Evolutionary conservation across 2,329 filamentous ascomycete genomes (phyloP).

Genomic region (Cadophora sp.): DNA sequence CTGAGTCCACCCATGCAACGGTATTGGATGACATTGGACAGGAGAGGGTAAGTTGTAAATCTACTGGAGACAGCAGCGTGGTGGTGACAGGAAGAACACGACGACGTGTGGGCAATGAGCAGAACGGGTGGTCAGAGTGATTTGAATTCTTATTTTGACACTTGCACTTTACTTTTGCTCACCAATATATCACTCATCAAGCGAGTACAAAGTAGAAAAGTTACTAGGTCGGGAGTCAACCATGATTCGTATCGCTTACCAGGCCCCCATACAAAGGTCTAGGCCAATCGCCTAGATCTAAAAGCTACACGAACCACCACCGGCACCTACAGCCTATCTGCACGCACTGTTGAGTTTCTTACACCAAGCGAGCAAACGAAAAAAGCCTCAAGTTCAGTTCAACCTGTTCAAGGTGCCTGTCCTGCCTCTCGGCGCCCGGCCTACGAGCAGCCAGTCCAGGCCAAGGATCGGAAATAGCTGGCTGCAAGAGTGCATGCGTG

Average conservation of each 20-base stretch:
- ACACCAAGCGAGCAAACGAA: conserved; percentile 3
- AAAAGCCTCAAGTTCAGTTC: conserved; percentile 18
- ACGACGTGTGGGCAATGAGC: background rate
- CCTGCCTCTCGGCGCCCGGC: background rate
- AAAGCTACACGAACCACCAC: background rate
- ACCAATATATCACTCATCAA: background rate
- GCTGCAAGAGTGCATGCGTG: too few species aligned
- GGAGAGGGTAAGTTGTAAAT: background rate
- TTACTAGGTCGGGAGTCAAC: background rate
- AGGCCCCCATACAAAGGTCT: background rate
- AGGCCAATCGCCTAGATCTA: background rate
- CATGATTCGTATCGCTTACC: background rate
- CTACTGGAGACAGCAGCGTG: background rate
- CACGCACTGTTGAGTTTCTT: background rate
- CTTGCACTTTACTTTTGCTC: background rate
- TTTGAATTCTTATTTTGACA: background rate
- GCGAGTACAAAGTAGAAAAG: background rate
- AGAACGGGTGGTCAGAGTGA: background rate
- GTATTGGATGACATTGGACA: background rate
- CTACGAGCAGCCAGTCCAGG: background rate
- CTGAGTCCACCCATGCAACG: background rate
- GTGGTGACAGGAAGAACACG: background rate
- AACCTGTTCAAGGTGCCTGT: background rate
- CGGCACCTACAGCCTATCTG: background rate
- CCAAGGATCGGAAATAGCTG: conserved; percentile 10